These are phyloP conservation scores for Gentiana dahurica DNA, from an alignment of 257 asterid species.

Conservation along the genomic window DNA sequence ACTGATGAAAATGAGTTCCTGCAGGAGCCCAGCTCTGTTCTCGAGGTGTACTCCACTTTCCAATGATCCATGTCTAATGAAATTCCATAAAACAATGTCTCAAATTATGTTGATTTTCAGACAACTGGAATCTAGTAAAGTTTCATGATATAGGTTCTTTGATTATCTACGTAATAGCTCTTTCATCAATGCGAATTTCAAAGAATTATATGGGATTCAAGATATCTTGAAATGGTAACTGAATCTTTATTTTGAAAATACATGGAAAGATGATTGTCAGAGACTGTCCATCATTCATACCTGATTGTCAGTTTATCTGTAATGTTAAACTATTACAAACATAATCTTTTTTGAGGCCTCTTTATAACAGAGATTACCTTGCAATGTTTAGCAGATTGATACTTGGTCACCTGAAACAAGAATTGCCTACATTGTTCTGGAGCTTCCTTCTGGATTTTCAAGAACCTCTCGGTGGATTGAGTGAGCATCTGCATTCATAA, in stretches of 20 bases:
- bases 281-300: too few relatives aligned
- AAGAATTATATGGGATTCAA: too few relatives aligned
- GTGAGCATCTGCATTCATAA: constrained; percentile 62
- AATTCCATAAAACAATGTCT: constrained; percentile 24
- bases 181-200: too few relatives aligned
- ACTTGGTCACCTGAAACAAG: constrained; percentile 72
- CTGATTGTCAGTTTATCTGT: too few relatives aligned
- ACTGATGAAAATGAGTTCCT: constrained; percentile 72
- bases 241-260: too few relatives aligned
- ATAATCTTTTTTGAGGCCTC: too few relatives aligned
- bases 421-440: constrained; percentile 45
- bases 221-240: too few relatives aligned
- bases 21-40: constrained; percentile 65
- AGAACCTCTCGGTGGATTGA: constrained; percentile 65
- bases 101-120: too few relatives aligned
- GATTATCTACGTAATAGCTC: too few relatives aligned
- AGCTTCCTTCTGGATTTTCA: constrained; percentile 66
- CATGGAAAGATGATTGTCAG: too few relatives aligned
- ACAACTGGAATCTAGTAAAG: too few relatives aligned
- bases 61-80: constrained; percentile 73
- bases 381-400: constrained; percentile 62
- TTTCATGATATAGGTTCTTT: too few relatives aligned
- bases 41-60: constrained; percentile 56
- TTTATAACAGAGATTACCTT: constrained; percentile 28
- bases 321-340: constrained; percentile 6